A percentile compares a stretch with the other conserved stretches of the same genome.
phyloP scores from a whole-genome alignment of 129 eudicot species.

The Lactuca saligna region DNA sequence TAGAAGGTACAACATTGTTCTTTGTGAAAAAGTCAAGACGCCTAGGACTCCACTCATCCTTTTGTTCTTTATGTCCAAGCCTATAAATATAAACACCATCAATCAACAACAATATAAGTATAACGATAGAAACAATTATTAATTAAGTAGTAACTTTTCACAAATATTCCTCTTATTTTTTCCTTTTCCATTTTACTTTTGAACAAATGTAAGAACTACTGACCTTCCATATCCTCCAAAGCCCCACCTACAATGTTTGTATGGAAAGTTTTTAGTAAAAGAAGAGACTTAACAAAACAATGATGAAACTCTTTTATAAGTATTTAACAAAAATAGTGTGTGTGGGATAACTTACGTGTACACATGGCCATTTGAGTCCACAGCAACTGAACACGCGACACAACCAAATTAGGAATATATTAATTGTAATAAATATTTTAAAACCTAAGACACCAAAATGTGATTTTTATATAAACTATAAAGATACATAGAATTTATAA shows the following conservation, averaged over 20 bases:
- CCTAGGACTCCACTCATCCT: slow-evolving; percentile 85
- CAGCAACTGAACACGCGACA: slow-evolving; percentile 61
- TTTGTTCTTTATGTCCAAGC: slow-evolving; percentile 97
- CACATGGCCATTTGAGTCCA: slow-evolving; percentile 81
- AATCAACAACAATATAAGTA: too few species aligned
- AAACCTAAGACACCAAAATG: too few species aligned
- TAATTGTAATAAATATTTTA: background rate
- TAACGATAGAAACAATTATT: too few species aligned
- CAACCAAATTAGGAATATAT: slow-evolving; percentile 23
- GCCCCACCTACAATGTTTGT: slow-evolving; percentile 69
- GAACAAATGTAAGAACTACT: slow-evolving; percentile 9
- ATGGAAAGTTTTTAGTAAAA: slow-evolving; percentile 2
- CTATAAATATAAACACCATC: slow-evolving; percentile 14
- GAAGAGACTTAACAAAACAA: background rate
- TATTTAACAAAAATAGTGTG: background rate
- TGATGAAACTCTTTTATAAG: background rate
- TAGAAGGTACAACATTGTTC: slow-evolving; percentile 73
- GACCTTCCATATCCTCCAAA: slow-evolving; percentile 98
- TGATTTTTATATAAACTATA: too few species aligned
- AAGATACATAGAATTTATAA: background rate
- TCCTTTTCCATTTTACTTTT: too few species aligned
- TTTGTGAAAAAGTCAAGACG: slow-evolving; percentile 77
- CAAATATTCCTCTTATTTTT: too few species aligned
- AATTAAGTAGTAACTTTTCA: too few species aligned
- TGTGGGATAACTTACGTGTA: slow-evolving; percentile 96